phyloP scores from a whole-genome alignment of 805 yeast genomes.

The Kazachstania martiniae region DNA sequence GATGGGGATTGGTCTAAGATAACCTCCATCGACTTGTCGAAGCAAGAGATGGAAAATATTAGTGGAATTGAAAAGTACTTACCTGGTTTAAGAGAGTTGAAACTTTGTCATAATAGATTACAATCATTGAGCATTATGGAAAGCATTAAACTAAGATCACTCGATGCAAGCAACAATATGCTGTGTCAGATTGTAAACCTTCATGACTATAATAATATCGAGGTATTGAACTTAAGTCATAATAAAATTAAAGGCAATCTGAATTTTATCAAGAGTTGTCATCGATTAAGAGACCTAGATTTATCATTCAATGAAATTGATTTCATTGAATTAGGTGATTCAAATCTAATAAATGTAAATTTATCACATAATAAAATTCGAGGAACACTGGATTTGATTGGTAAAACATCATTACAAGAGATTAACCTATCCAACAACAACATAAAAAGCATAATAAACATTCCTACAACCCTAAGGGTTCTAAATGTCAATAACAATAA shows the following conservation, averaged over 20 bases:
- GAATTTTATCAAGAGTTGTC: constrained; percentile 8
- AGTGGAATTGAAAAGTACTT: constrained; percentile 5
- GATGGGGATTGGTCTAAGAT: constrained; percentile 10
- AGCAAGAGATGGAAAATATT: constrained; percentile 4
- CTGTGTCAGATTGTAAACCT: no score
- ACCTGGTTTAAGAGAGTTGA: background rate
- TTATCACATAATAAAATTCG: constrained; percentile 14
- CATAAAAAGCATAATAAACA: no score
- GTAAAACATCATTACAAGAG: background rate
- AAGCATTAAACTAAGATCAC: no score
- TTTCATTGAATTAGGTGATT: constrained; percentile 10
- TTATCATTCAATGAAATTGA: constrained; percentile 16
- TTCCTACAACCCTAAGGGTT: no score
- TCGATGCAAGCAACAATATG: no score
- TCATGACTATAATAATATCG: constrained; percentile 1
- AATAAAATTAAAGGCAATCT: constrained; percentile 10
- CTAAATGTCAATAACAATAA: no score
- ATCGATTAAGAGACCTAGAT: constrained; percentile 13
- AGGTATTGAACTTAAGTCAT: constrained; percentile 7
- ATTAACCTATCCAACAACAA: background rate
- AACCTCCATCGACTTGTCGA: background rate
- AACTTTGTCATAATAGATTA: constrained; percentile 5
- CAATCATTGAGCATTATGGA: no score
- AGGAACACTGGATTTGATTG: constrained; percentile 21
- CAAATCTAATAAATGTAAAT: constrained; percentile 5